phyloP scores from a whole-genome alignment of 2,329 filamentous ascomycete genomes.

The Alternaria arborescens region DNA sequence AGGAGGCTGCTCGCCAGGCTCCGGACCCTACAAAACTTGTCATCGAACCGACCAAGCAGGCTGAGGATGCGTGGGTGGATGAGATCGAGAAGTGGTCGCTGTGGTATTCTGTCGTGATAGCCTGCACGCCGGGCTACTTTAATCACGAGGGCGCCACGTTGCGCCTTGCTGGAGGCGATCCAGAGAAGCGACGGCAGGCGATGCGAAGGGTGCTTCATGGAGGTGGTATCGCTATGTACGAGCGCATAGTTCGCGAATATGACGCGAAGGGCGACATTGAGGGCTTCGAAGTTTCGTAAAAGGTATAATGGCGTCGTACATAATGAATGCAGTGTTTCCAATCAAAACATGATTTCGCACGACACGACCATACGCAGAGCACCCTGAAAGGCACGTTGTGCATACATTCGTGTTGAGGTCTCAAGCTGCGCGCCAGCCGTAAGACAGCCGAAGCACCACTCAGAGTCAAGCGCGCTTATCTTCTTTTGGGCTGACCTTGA shows the following conservation, averaged over 20 bases:
- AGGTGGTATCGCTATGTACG: constrained; percentile 14
- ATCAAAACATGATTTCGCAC: no score
- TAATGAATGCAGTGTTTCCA: no score
- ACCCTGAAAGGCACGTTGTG: no score
- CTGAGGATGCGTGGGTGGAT: constrained; percentile 15
- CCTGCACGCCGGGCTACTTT: constrained; percentile 24
- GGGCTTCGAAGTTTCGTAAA: constrained; percentile 14
- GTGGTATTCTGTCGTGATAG: constrained; percentile 13
- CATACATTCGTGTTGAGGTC: no score
- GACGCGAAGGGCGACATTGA: constrained; percentile 16
- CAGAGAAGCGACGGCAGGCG: constrained; percentile 1
- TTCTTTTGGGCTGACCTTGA: no score
- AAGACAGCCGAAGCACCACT: no score
- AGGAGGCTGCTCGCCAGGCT: neutral
- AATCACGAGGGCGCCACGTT: constrained; percentile 15
- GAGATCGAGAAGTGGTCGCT: constrained; percentile 12
- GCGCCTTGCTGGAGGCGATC: neutral
- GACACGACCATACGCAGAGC: no score
- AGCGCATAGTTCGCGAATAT: constrained; percentile 12
- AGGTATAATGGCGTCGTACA: no score
- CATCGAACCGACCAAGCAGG: constrained; percentile 13
- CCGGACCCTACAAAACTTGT: neutral
- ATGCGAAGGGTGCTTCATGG: constrained; percentile 14
- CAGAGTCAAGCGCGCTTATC: no score
- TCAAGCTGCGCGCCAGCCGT: no score